Percentiles rank a stretch among this genome's conserved stretches.
These are phyloP conservation scores for Leccinum broughii DNA, from an alignment of 768 basidiomycete species.

Conservation along the genomic window DNA sequence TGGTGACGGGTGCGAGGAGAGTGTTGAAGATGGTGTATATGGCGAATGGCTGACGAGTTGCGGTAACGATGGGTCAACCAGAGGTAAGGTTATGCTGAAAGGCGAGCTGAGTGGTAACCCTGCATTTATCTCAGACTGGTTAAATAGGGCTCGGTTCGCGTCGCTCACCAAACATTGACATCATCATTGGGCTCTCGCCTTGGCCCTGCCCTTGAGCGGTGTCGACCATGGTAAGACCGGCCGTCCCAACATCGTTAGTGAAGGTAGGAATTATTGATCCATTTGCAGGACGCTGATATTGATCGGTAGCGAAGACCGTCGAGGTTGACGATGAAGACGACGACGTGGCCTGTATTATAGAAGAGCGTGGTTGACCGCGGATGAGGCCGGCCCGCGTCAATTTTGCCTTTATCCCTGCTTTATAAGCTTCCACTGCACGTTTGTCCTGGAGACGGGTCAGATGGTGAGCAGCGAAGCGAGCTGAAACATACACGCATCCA, in stretches of 20 bases:
- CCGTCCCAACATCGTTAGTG: slow-evolving; percentile 23
- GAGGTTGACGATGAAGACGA: slow-evolving; percentile 27
- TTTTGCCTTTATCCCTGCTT: slow-evolving; percentile 81
- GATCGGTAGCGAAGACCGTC: slow-evolving; percentile 36
- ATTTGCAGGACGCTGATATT: slow-evolving; percentile 26
- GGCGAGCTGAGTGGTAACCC: slow-evolving; percentile 34
- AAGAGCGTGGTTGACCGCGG: slow-evolving; percentile 75
- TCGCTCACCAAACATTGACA: slow-evolving; percentile 32
- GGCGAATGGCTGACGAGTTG: slow-evolving; percentile 33
- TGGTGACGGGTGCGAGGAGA: slow-evolving; percentile 32
- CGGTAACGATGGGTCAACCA: slow-evolving; percentile 31
- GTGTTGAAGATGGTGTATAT: slow-evolving; percentile 35
- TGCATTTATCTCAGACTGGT: slow-evolving; percentile 17
- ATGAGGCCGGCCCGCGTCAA: slow-evolving; percentile 76
- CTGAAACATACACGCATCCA: slow-evolving; percentile 74
- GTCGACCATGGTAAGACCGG: slow-evolving; percentile 25
- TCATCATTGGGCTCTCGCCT: slow-evolving; percentile 27
- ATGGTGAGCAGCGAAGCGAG: slow-evolving; percentile 9
- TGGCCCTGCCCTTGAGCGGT: slow-evolving; percentile 13
- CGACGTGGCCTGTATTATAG: slow-evolving; percentile 42
- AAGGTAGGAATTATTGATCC: slow-evolving; percentile 23
- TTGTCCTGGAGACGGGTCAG: slow-evolving; percentile 59
- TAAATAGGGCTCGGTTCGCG: not conserved
- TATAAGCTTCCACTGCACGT: slow-evolving; percentile 77
- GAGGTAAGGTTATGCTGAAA: slow-evolving; percentile 27